Percentiles rank a stretch among this genome's conserved stretches.
These are phyloP conservation scores for Amphichorda felina DNA, from an alignment of 2,329 filamentous ascomycete species.

Conservation along the genomic window DNA sequence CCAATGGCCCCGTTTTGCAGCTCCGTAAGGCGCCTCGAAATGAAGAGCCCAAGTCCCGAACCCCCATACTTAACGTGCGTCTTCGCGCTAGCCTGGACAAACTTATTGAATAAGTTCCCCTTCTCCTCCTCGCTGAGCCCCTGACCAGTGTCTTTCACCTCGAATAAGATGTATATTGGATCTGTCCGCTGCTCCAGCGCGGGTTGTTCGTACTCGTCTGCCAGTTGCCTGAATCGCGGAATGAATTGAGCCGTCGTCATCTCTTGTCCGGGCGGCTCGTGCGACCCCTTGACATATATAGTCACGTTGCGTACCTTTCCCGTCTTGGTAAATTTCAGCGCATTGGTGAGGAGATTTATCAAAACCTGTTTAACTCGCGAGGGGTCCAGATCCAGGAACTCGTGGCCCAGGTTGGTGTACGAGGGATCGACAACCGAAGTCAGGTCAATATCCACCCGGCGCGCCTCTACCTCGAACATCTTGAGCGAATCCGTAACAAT, in stretches of 20 bases:
- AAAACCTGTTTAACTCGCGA: constrained; percentile 66
- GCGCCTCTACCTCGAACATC: constrained; percentile 68
- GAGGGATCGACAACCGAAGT: constrained; percentile 51
- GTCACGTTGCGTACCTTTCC: constrained; percentile 44
- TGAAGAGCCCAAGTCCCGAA: constrained; percentile 68
- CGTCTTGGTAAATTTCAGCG: constrained; percentile 67
- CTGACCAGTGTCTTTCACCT: constrained; percentile 67
- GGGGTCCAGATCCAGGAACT: constrained; percentile 60
- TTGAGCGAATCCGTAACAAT: constrained; percentile 58
- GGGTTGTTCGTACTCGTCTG: constrained; percentile 23
- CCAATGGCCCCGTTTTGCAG: constrained; percentile 72
- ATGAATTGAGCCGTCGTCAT: constrained; percentile 47
- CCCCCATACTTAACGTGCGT: constrained; percentile 74
- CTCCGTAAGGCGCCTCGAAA: constrained; percentile 67
- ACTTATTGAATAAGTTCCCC: constrained; percentile 64
- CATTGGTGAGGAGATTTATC: constrained; percentile 72
- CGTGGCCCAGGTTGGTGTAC: constrained; percentile 42
- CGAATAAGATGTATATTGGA: constrained; percentile 55
- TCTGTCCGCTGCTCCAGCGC: constrained; percentile 22
- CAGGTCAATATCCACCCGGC: constrained; percentile 56
- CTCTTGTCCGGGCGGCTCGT: constrained; percentile 22
- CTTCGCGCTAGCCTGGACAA: constrained; percentile 64
- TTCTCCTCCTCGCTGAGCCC: constrained; percentile 61
- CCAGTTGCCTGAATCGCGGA: constrained; percentile 37
- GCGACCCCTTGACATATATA: constrained; percentile 33